Conservation (phyloP, 2,329 filamentous ascomycete species). For the Scytalidium sp. region DNA sequence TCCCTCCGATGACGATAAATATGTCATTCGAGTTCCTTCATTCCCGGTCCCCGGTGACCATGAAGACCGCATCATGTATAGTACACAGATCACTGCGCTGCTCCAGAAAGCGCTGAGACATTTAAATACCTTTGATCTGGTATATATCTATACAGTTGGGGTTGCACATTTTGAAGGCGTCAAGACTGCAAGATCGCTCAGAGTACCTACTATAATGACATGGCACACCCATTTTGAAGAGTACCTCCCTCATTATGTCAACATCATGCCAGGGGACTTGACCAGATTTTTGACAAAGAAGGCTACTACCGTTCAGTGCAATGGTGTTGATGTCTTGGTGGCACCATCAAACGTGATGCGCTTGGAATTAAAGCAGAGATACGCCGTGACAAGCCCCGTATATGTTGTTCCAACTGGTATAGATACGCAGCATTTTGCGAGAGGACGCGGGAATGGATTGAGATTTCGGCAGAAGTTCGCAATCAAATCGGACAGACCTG, state of each 20-base stretch:
- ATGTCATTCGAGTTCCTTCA: not conserved
- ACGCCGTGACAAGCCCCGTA: not conserved
- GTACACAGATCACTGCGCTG: not conserved
- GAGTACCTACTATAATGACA: not conserved
- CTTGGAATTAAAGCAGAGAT: not conserved
- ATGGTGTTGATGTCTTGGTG: not conserved
- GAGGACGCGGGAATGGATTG: not conserved
- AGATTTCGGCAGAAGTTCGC: not conserved
- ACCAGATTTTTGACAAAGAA: not conserved
- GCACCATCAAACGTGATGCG: not conserved
- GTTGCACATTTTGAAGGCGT: not conserved
- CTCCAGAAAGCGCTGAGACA: not conserved
- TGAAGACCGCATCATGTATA: conserved; percentile 1
- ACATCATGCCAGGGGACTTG: not conserved
- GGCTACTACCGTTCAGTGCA: not conserved
- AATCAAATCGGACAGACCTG: not conserved
- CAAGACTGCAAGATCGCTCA: not conserved
- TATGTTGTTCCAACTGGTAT: not conserved
- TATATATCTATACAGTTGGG: not conserved
- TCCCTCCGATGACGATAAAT: not conserved
- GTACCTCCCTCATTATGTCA: not conserved
- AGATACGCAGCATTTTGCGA: not conserved
- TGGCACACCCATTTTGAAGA: not conserved
- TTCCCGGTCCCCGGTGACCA: not conserved
- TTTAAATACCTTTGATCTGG: not conserved